phyloP scores from a whole-genome alignment of 306 rosid genomes.

The Trifolium dubium region DNA sequence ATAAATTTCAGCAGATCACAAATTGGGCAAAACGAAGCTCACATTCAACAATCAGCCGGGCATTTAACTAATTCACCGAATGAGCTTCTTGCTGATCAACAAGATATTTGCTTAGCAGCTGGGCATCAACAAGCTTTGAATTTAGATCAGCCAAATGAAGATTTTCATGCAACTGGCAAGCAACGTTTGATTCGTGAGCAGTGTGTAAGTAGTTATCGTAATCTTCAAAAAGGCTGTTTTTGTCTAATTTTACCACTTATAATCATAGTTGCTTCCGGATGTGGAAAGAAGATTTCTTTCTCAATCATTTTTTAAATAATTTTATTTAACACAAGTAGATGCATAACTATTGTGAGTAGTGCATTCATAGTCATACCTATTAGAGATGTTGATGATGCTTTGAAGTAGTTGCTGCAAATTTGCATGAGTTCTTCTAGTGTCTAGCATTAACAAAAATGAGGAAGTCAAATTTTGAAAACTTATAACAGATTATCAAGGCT shows the following conservation, averaged over 20 bases:
- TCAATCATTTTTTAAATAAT: not conserved
- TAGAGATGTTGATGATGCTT: slow-evolving; percentile 31
- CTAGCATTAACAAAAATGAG: slow-evolving; percentile 5
- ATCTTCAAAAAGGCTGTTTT: slow-evolving; percentile 31
- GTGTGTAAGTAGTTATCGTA: slow-evolving; percentile 49
- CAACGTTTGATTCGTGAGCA: slow-evolving; percentile 30
- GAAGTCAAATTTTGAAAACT: slow-evolving; percentile 2
- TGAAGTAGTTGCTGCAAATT: slow-evolving; percentile 13
- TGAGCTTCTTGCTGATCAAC: slow-evolving; percentile 46
- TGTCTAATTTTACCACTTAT: slow-evolving; percentile 24
- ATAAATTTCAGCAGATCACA: slow-evolving; percentile 44
- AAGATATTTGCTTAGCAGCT: slow-evolving; percentile 29
- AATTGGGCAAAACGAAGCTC: slow-evolving; percentile 44
- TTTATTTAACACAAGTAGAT: slow-evolving; percentile 22
- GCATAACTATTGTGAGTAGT: slow-evolving; percentile 5
- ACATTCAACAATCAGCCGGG: slow-evolving; percentile 41
- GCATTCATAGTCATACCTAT: not conserved
- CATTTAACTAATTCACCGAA: slow-evolving; percentile 41
- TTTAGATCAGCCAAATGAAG: slow-evolving; percentile 31
- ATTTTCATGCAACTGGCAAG: slow-evolving; percentile 35
- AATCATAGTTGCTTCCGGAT: slow-evolving; percentile 35
- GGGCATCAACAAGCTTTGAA: slow-evolving; percentile 32
- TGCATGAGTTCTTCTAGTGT: slow-evolving; percentile 8
- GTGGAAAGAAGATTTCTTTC: slow-evolving; percentile 31
- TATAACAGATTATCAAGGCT: slow-evolving; percentile 6